Evolutionary conservation across 306 rosid species (phyloP), one percentile per base, ranked within the genome.

Genomic region (Herpetospermum pedunculosum): DNA sequence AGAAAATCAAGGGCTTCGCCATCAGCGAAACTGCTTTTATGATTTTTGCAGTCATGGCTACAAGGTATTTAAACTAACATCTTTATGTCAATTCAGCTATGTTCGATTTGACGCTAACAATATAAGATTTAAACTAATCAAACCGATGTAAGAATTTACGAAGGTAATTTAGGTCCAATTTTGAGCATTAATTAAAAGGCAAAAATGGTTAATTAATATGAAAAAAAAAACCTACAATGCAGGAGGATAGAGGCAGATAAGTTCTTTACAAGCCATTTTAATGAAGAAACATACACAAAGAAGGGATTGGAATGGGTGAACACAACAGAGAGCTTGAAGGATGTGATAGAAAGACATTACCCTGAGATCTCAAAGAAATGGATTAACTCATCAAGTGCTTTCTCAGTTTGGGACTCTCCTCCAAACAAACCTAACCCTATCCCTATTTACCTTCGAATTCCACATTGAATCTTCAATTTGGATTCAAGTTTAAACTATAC

Each of bases 201-300:
- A n/a, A n/a, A n/a, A n/a, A n/a, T n/a, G n/a, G n/a, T n/a, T n/a
- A n/a, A n/a, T n/a, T n/a, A n/a, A n/a, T n/a, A n/a, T n/a, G n/a
- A 43, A 47, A n/a, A n/a, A n/a, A 18, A 52, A 52, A 52, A 0
- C 6, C 2, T 52, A 15, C 0, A 44, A 6, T 55, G 72, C 52
- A 87, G 96, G 87, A 86, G 91, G 86, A 74, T 90, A 46, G 93
- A 90, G 73, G 93, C 93, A 35, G 96, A 88, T 29, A 86, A 87
- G 14, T 90, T 88, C 80, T 90, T 90, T 81, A 87, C 96, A 19
- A 81, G 84, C 34, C 81, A 86, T 75, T 90, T 81, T 79, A 84
- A 87, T 72, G 34, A 83, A 12, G 78, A 81, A 75, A 81, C 86
- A 40, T 87, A 90, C 75, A 90, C 89, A 23, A 74, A 83, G 47